Conservation (phyloP, 75 land plant genomes). For the Picea glauca region DNA sequence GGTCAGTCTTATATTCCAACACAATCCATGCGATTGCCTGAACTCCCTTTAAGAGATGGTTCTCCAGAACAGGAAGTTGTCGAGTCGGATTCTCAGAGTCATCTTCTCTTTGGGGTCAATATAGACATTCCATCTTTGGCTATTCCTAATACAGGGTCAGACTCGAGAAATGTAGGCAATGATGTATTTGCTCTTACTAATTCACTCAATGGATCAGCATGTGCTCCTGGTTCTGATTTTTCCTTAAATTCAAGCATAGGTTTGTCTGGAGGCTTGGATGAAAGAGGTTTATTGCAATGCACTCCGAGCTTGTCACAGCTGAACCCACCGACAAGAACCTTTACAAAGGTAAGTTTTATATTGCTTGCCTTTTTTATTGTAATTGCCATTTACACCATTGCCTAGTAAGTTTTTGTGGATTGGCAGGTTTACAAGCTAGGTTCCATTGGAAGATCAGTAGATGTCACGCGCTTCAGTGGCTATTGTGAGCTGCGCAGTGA, state of each 20-base stretch:
- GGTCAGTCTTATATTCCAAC: conserved; percentile 3
- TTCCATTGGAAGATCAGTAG: conserved; percentile 71
- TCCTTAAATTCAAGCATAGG: conserved; percentile 34
- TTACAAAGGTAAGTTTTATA: conserved; percentile 56
- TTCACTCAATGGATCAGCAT: conserved; percentile 33
- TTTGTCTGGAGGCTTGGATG: conserved; percentile 54
- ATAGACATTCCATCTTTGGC: conserved; percentile 35
- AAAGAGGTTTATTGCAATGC: conserved; percentile 42
- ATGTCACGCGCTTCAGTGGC: conserved; percentile 62
- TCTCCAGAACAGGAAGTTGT: conserved; percentile 43
- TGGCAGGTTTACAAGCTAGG: conserved; percentile 74
- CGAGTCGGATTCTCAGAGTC: conserved; percentile 27
- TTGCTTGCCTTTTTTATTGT: too few species aligned
- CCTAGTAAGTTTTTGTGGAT: neutral
- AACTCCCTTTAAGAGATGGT: conserved; percentile 30
- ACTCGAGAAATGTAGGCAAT: conserved; percentile 22
- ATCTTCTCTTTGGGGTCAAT: conserved; percentile 62
- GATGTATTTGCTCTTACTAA: conserved; percentile 24
- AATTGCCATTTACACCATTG: too few species aligned
- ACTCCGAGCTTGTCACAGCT: conserved; percentile 37
- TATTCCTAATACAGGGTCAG: conserved; percentile 15
- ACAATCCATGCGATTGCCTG: conserved; percentile 34
- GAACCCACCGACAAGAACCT: conserved; percentile 57
- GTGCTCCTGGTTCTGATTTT: conserved; percentile 38
- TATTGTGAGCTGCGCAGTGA: conserved; percentile 72